These are phyloP conservation scores for Hyphopichia pseudoburtonii DNA, from an alignment of 1,139 yeast species.

Conservation along the genomic window DNA sequence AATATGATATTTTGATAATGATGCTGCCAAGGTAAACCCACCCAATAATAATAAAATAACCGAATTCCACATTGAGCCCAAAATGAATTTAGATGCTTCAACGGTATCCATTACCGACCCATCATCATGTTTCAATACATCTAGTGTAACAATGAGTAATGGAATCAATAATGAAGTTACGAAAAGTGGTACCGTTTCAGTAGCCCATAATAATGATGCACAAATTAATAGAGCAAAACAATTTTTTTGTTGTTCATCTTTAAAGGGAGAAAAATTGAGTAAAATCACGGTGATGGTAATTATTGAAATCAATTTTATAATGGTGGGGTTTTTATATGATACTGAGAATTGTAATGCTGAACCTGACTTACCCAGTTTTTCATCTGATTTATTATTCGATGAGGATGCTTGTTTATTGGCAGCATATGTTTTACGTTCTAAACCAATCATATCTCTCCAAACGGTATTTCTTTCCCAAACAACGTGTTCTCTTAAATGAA, in stretches of 20 bases:
- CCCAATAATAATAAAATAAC: conserved; percentile 69
- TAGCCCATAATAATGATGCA: conserved; percentile 74
- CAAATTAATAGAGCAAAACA: conserved; percentile 69
- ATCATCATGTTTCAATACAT: conserved; percentile 56
- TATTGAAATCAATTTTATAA: conserved; percentile 48
- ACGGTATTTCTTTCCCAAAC: conserved; percentile 76
- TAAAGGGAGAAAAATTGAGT: conserved; percentile 55
- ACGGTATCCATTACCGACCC: conserved; percentile 56
- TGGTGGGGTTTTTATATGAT: conserved; percentile 39
- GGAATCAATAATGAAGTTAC: conserved; percentile 68
- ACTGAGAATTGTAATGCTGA: conserved; percentile 31
- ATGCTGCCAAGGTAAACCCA: conserved; percentile 75
- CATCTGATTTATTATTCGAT: conserved; percentile 12
- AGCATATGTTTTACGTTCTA: conserved; percentile 64
- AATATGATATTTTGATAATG: conserved; percentile 66
- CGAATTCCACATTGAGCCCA: conserved; percentile 71
- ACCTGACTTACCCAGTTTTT: conserved; percentile 10
- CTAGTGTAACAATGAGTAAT: conserved; percentile 52
- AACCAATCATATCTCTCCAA: conserved; percentile 81
- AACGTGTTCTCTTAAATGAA: conserved; percentile 67
- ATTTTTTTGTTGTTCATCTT: conserved; percentile 58
- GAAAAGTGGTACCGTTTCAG: conserved; percentile 69
- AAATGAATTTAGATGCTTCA: conserved; percentile 54
- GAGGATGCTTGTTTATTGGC: conserved; percentile 24
- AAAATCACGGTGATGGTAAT: conserved; percentile 45